Base-by-base conservation (phyloP, 1,284 basidiomycete genomes). In the Porodaedalea pini region DNA sequence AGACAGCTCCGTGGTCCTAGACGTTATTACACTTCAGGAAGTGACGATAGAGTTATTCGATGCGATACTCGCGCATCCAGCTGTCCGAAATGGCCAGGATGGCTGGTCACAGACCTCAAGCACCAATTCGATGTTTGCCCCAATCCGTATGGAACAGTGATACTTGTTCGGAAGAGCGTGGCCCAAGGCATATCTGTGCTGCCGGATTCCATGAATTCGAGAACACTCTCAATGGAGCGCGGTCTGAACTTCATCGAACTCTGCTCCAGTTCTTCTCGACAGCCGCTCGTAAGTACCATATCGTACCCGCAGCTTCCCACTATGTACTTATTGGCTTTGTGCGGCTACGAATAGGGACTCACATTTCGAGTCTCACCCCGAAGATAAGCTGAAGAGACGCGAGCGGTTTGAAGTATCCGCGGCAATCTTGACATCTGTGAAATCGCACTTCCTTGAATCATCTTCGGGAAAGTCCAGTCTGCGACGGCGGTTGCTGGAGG, bases 341-440 rank as follows among this genome's bases (percentile, higher is more conserved):
- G 13, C 17, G 31, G 25, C 7, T 47, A n/a, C 29, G 45, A 29
- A 47, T 47, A 31, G 45, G 45, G 4, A 47, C 27, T 47, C 45
- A 1, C 41, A 44, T 13, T 44, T 31, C 25, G 29, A 47, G 17
- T 47, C 25, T 29, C 45, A 47, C 45, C 44, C 25, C 2, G 25
- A 45, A n/a, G 44, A 45, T 45, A 45, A 27, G 31, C 45, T 6
- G 25, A 31, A 47, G 13, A 31, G 45, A 25, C 45, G 45, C 13
- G 45, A 47, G 13, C 45, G 31, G 11, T 47, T 47, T n/a, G 13
- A 47, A n/a, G 45, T 47, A 17, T 47, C 45, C 25, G 45, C 45
- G 45, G 45, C 13, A 47, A 47, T 47, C 5, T 27, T 47, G 25
- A 47, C 45, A 5, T 29, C 11, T 1, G 3, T 15, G 25, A 27